Evolutionary conservation across 1,284 basidiomycete species (phyloP), one percentile per base, ranked within the genome.

Genomic region (Ustilago bromivora): DNA sequence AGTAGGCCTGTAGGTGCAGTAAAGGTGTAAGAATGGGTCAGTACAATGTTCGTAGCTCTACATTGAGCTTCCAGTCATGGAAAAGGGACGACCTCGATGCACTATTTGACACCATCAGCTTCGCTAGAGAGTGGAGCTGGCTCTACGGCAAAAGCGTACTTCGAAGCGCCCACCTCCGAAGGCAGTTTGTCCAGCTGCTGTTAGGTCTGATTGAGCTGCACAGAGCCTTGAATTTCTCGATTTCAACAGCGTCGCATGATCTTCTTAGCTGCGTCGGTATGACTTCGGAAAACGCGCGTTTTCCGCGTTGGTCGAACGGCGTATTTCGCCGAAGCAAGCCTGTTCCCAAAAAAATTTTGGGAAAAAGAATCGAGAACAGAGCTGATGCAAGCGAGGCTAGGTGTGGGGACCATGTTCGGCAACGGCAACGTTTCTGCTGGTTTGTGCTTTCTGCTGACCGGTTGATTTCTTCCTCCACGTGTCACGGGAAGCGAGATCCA

Each of bases 1-100:
- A 95, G 89, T 98, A 98, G 76, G 96, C 93, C 49, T 85, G 74
- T 82, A 76, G 66, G n/a, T 28, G 36, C 34, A n/a, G 31, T 59
- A 35, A 35, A 46, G 11, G 46, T 11, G 41, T 40, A 36, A 36
- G 12, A 17, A 41, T 19, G n/a, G n/a, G 47, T 71, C 52, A 71
- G 59, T 53, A 23, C 3, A 34, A 17, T 54, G 60, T 55, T 41
- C 51, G 19, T 17, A 8, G 38, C 35, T 57, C 23, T 43, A 2
- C 7, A 46, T 46, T 7, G 7, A 19, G 43, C 43, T 19, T 46
- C n/a, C 15, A 15, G n/a, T 9, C n/a, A 46, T 4, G 4, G 19
- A 9, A 5, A 4, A 1, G n/a, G 17, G 19, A 19, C n/a, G n/a
- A 46, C 6, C 6, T 0, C 15, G 43, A 46, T n/a, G 43, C 43